These are phyloP conservation scores for Aspergillus pseudonomiae DNA, from an alignment of 2,329 filamentous ascomycete genomes.

Conservation along the genomic window DNA sequence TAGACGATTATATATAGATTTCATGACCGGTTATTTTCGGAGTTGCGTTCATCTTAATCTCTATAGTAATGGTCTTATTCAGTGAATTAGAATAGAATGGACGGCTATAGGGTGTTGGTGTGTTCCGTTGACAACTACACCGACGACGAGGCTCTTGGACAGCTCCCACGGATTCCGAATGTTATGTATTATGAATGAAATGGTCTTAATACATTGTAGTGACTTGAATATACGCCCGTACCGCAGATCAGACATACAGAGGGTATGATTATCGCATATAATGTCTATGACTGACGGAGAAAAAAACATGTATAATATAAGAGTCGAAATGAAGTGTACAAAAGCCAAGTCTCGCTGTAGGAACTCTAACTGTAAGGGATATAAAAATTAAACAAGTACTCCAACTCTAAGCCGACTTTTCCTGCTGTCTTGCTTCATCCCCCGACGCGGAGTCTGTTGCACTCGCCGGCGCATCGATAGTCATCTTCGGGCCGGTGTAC, in stretches of 20 bases:
- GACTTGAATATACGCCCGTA: too few relatives aligned
- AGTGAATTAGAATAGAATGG: background rate
- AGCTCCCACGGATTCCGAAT: background rate
- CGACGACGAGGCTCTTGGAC: too few relatives aligned
- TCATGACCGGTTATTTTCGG: background rate
- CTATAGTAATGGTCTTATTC: too few relatives aligned
- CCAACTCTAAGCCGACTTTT: background rate
- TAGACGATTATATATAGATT: background rate
- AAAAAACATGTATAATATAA: background rate
- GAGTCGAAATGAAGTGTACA: background rate
- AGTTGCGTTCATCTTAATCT: too few relatives aligned
- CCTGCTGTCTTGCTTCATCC: background rate
- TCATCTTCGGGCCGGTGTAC: conserved; percentile 64
- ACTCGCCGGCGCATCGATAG: conserved; percentile 42
- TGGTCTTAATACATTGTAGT: too few relatives aligned
- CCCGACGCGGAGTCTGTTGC: background rate
- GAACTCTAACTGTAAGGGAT: background rate
- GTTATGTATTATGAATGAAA: too few relatives aligned
- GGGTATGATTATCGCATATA: too few relatives aligned
- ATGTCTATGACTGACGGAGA: background rate
- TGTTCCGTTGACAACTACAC: too few relatives aligned
- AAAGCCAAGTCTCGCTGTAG: background rate
- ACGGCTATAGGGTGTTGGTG: too few relatives aligned
- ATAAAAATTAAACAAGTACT: background rate
- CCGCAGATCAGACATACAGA: too few relatives aligned